A percentile compares a stretch with the other conserved stretches of the same genome.
These are phyloP conservation scores for Rachicladosporium sp. DNA, from an alignment of 2,329 filamentous ascomycete genomes.

Conservation along the genomic window DNA sequence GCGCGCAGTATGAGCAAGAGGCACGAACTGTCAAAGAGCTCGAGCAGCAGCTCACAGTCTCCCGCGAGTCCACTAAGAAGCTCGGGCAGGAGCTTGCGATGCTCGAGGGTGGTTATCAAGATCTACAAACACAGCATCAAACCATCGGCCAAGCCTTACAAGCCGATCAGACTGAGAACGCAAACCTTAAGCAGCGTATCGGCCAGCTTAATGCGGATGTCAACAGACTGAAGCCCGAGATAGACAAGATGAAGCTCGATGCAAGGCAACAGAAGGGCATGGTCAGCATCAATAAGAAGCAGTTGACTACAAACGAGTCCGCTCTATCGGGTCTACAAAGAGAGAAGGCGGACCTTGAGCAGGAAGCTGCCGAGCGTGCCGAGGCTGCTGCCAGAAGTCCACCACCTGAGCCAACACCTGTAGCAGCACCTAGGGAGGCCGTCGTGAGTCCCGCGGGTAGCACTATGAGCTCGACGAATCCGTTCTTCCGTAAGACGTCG, in stretches of 20 bases:
- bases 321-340: constrained; percentile 78
- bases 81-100: constrained; percentile 72
- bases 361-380: constrained; percentile 18
- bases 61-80: constrained; percentile 71
- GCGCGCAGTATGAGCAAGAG: constrained; percentile 85
- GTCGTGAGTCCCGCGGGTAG: constrained; percentile 10
- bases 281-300: constrained; percentile 97
- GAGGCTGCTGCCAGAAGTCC: not conserved
- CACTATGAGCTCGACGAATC: constrained; percentile 57
- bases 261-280: constrained; percentile 91
- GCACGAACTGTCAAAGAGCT: constrained; percentile 72
- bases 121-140: constrained; percentile 71
- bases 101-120: constrained; percentile 67
- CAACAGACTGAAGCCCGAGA: constrained; percentile 69
- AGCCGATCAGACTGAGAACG: constrained; percentile 80
- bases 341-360: constrained; percentile 64
- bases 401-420: constrained; percentile 8
- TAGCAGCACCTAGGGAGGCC: constrained; percentile 8
- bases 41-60: constrained; percentile 67
- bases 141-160: constrained; percentile 64
- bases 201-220: constrained; percentile 71
- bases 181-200: constrained; percentile 75
- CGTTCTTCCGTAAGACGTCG: constrained; percentile 65
- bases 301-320: constrained; percentile 75
- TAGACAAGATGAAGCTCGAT: constrained; percentile 87